These are phyloP conservation scores for Cyberlindnera bimundalis DNA, from an alignment of 805 yeast species.

Conservation along the genomic window DNA sequence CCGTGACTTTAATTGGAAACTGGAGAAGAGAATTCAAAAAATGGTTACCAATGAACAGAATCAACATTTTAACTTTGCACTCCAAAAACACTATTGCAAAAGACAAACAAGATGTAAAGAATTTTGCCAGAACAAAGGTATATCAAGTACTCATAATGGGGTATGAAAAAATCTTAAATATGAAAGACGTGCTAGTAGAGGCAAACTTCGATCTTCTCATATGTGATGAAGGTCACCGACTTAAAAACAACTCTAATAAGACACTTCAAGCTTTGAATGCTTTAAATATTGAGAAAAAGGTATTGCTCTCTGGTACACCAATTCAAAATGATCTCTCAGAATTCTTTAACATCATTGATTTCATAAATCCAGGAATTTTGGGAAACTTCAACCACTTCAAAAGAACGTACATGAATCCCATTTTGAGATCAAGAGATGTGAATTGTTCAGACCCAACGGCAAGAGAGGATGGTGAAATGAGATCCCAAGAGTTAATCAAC, in stretches of 20 bases:
- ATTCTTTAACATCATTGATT: constrained; percentile 75
- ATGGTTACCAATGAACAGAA: constrained; percentile 60
- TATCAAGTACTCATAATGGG: constrained; percentile 84
- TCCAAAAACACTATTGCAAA: constrained; percentile 45
- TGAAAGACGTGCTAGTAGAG: constrained; percentile 44
- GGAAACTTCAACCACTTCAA: constrained; percentile 62
- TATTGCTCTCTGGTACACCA: constrained; percentile 85
- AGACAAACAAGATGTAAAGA: constrained; percentile 35
- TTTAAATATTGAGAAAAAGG: constrained; percentile 38
- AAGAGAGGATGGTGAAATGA: constrained; percentile 53
- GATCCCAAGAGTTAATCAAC: constrained; percentile 59
- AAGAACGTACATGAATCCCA: constrained; percentile 64
- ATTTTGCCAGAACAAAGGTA: constrained; percentile 54
- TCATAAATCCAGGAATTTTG: constrained; percentile 78
- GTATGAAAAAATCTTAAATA: constrained; percentile 71
- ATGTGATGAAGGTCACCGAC: constrained; percentile 91
- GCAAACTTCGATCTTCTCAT: constrained; percentile 61
- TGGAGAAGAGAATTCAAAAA: constrained; percentile 88
- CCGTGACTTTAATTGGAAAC: constrained; percentile 82
- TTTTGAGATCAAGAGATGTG: constrained; percentile 63
- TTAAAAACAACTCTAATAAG: constrained; percentile 73
- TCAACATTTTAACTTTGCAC: constrained; percentile 64
- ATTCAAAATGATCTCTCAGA: constrained; percentile 89
- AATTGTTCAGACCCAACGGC: constrained; percentile 49
- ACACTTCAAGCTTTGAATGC: constrained; percentile 58